Evolutionary conservation across 148 eudicot genomes (phyloP).

Genomic region (Rhododendron griersonianum): DNA sequence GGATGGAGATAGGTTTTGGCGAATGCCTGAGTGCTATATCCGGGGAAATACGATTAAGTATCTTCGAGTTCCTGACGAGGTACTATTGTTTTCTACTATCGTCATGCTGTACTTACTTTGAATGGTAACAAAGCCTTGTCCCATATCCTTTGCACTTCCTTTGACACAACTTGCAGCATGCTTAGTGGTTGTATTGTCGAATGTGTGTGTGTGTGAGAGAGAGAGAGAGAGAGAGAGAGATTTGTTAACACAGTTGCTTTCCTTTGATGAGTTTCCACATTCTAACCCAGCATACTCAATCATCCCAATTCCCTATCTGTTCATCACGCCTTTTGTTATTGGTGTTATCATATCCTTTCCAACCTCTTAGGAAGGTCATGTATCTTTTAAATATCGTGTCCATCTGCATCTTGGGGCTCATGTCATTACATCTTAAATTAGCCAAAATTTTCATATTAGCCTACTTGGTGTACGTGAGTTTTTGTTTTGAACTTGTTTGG

Average conservation of each 20-base stretch:
- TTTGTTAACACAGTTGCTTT: no score
- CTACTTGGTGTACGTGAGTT: neutral
- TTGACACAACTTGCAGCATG: neutral
- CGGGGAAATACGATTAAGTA: slow-evolving; percentile 89
- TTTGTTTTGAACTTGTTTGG: neutral
- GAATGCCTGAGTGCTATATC: slow-evolving; percentile 94
- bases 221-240: no score
- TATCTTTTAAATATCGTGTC: neutral
- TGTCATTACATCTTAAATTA: neutral
- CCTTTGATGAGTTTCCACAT: neutral
- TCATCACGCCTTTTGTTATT: neutral
- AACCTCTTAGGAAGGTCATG: neutral
- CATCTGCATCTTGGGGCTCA: neutral
- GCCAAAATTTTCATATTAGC: neutral
- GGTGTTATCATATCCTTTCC: neutral
- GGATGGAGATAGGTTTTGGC: slow-evolving; percentile 97
- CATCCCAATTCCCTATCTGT: neutral
- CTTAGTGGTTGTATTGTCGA: neutral
- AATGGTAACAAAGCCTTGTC: neutral
- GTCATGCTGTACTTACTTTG: neutral
- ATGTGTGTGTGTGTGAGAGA: neutral
- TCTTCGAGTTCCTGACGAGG: slow-evolving; percentile 60
- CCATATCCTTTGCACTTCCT: neutral
- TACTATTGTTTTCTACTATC: slow-evolving; percentile 11
- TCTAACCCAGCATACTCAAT: neutral